A percentile compares a stretch with the other conserved stretches of the same genome.
Conservation (phyloP, 441 rosid genomes). For the Euphorbia schlechtendalii region DNA sequence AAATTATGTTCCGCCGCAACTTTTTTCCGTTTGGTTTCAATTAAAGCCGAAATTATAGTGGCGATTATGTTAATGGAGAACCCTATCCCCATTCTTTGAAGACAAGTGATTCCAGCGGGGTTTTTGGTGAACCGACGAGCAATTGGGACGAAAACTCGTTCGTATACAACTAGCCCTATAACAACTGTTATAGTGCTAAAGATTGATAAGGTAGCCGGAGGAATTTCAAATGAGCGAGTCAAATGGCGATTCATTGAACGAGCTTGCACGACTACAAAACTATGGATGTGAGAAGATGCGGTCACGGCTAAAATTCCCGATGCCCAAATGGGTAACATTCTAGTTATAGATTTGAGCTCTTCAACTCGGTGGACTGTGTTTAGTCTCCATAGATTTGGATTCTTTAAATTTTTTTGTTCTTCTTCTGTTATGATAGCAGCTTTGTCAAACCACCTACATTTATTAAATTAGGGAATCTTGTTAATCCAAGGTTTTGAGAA, state of each 20-base stretch:
- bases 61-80: slow-evolving; percentile 35
- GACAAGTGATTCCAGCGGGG: slow-evolving; percentile 43
- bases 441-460: slow-evolving; percentile 61
- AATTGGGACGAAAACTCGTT: slow-evolving; percentile 43
- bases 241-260: slow-evolving; percentile 50
- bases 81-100: slow-evolving; percentile 56
- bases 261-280: slow-evolving; percentile 51
- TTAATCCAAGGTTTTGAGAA: too few species aligned
- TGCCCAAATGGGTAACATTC: slow-evolving; percentile 56
- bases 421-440: slow-evolving; percentile 42
- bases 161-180: slow-evolving; percentile 39
- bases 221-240: slow-evolving; percentile 45
- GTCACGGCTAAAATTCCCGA: slow-evolving; percentile 43
- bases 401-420: slow-evolving; percentile 19
- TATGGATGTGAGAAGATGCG: slow-evolving; percentile 39
- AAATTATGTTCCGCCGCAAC: slow-evolving; percentile 33
- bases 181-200: slow-evolving; percentile 36
- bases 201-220: slow-evolving; percentile 49
- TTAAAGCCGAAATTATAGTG: slow-evolving; percentile 32
- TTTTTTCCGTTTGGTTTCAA: slow-evolving; percentile 41
- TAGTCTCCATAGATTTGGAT: slow-evolving; percentile 43
- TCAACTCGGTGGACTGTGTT: slow-evolving; percentile 56
- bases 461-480: too few species aligned
- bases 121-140: slow-evolving; percentile 38
- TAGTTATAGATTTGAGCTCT: slow-evolving; percentile 45